These are phyloP conservation scores for Paramecium sonneborni DNA, from an alignment of 73 alveolate genomes.

Conservation along the genomic window DNA sequence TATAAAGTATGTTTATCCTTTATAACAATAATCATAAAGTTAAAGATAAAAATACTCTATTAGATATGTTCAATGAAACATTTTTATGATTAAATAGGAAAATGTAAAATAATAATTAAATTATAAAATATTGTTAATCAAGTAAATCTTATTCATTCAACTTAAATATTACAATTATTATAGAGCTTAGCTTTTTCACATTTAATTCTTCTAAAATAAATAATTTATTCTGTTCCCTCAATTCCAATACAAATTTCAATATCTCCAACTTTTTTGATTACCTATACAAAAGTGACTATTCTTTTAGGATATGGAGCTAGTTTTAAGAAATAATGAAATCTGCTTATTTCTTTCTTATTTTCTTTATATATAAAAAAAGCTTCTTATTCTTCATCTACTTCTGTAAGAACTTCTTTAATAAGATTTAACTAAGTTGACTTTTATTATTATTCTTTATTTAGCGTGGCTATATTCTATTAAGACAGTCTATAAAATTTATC, in stretches of 20 bases:
- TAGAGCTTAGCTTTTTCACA: not conserved
- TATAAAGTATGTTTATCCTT: not conserved
- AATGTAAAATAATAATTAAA: not conserved
- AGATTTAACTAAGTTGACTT: not conserved
- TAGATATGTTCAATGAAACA: not conserved
- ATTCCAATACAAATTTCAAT: not conserved
- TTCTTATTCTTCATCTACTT: not conserved
- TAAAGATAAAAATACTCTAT: not conserved
- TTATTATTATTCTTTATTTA: not conserved
- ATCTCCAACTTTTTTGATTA: not conserved
- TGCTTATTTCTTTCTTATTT: not conserved
- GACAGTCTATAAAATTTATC: not conserved
- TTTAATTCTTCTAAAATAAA: not conserved
- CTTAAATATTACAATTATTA: not conserved
- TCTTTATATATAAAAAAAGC: not conserved
- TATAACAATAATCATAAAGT: not conserved
- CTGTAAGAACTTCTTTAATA: not conserved
- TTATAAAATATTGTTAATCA: not conserved
- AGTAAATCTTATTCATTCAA: slow-evolving; percentile 8
- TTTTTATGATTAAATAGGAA: not conserved
- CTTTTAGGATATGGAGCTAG: not conserved
- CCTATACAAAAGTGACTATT: not conserved
- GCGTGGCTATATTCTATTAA: not conserved
- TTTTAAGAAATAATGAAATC: not conserved
- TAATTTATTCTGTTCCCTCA: not conserved